These are phyloP conservation scores for Phytophthora europaea DNA, from an alignment of 352 stramenopile species.

Conservation along the genomic window DNA sequence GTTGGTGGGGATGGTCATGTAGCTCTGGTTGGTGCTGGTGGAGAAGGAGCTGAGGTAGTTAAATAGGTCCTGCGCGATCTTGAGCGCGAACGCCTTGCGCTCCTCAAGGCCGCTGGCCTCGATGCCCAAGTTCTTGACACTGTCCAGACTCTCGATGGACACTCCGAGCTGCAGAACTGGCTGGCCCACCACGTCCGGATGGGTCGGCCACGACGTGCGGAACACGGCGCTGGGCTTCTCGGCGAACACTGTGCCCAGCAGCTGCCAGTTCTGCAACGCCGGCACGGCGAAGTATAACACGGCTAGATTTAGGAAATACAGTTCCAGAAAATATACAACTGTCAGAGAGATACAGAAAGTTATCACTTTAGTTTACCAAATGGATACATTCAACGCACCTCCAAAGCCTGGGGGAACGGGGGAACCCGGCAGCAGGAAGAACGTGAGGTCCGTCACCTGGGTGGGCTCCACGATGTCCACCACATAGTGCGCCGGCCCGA, in stretches of 20 bases:
- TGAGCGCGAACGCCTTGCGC: slow-evolving; percentile 89
- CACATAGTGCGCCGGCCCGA: slow-evolving; percentile 70
- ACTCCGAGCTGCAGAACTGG: slow-evolving; percentile 73
- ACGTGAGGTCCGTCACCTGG: slow-evolving; percentile 75
- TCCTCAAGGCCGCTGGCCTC: slow-evolving; percentile 68
- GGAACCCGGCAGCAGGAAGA: slow-evolving; percentile 77
- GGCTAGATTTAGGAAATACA: slow-evolving; percentile 32
- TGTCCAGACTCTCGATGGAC: slow-evolving; percentile 79
- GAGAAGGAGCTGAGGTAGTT: slow-evolving; percentile 94
- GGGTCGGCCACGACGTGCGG: slow-evolving; percentile 69
- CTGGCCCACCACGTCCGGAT: slow-evolving; percentile 68
- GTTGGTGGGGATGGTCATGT: slow-evolving; percentile 93
- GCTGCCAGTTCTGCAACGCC: slow-evolving; percentile 74
- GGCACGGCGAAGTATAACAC: slow-evolving; percentile 82
- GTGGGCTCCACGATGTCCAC: slow-evolving; percentile 68
- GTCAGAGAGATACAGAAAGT: not conserved
- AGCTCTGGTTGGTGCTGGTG: slow-evolving; percentile 68
- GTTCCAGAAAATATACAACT: slow-evolving; percentile 4
- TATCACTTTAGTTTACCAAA: slow-evolving; percentile 16
- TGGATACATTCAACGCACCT: slow-evolving; percentile 34
- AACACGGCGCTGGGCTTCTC: slow-evolving; percentile 81
- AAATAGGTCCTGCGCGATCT: slow-evolving; percentile 94
- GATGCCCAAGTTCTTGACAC: slow-evolving; percentile 81
- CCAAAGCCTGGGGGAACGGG: slow-evolving; percentile 67
- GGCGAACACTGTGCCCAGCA: slow-evolving; percentile 77